Percentiles rank a stretch among this genome's conserved stretches.
Evolutionary conservation across 768 basidiomycete species (phyloP).

Genomic region (Podaxis sp.): DNA sequence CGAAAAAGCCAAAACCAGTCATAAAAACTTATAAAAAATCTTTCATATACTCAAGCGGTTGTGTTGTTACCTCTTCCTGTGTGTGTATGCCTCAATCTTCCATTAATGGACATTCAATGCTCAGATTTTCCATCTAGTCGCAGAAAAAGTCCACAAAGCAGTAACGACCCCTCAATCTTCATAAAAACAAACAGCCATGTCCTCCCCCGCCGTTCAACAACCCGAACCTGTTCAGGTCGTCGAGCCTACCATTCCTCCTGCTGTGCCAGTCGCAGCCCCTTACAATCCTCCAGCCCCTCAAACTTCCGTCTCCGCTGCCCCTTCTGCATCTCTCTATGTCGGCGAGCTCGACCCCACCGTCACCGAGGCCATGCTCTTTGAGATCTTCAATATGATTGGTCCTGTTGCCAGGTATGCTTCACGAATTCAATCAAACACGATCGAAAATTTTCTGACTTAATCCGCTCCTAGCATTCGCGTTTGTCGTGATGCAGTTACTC

Average conservation of each 20-base stretch:
- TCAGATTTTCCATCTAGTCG: constrained; percentile 34
- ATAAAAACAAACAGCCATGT: constrained; percentile 53
- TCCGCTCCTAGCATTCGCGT: constrained; percentile 80
- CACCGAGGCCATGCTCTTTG: constrained; percentile 99
- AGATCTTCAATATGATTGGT: constrained; percentile 99
- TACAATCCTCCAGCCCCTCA: constrained; percentile 60
- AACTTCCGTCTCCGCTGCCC: constrained; percentile 57
- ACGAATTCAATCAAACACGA: neutral
- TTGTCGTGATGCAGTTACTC: constrained; percentile 99
- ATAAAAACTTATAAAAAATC: constrained; percentile 70
- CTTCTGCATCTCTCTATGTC: constrained; percentile 95
- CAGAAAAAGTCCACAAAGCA: constrained; percentile 88
- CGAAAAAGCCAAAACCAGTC: constrained; percentile 57
- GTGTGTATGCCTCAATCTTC: constrained; percentile 35
- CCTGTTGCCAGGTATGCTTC: constrained; percentile 87
- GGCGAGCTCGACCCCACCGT: constrained; percentile 98
- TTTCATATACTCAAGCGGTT: constrained; percentile 68
- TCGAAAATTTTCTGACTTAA: constrained; percentile 12
- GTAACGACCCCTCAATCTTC: constrained; percentile 75
- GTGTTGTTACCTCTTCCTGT: constrained; percentile 68
- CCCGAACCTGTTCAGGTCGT: constrained; percentile 52
- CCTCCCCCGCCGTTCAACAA: constrained; percentile 52
- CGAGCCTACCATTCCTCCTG: constrained; percentile 45
- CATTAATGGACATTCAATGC: constrained; percentile 15
- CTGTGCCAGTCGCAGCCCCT: constrained; percentile 45